Conservation (phyloP, 257 asterid species). For the Solanum pennellii region DNA sequence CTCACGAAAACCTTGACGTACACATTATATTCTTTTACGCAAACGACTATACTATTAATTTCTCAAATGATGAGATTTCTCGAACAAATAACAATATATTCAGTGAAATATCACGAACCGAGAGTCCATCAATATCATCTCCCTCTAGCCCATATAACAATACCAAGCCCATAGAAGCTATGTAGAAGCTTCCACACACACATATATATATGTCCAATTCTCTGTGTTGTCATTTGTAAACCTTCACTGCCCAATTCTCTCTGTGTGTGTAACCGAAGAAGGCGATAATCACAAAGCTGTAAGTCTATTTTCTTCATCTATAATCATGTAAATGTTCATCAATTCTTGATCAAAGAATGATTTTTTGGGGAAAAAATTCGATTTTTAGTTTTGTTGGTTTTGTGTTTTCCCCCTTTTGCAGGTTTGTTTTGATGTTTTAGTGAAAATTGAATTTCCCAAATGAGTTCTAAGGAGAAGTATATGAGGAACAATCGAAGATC, state of each 20-base stretch:
- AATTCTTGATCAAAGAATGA: background rate
- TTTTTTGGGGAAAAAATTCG: background rate
- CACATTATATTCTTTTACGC: background rate
- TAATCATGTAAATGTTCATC: background rate
- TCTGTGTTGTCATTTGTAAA: background rate
- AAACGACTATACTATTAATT: background rate
- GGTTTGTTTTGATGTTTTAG: conserved; percentile 5
- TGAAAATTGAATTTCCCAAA: background rate
- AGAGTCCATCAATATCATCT: background rate
- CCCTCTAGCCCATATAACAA: background rate
- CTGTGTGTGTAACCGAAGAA: background rate
- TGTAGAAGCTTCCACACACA: background rate
- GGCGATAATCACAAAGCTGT: background rate
- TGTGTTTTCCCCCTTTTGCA: background rate
- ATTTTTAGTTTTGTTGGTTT: background rate
- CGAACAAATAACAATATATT: background rate
- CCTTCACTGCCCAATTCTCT: background rate
- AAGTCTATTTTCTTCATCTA: background rate
- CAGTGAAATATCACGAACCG: background rate
- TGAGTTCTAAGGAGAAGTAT: conserved; percentile 48
- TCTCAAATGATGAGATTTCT: background rate
- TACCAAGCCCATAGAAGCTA: background rate
- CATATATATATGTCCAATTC: background rate
- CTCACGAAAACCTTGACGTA: no score
- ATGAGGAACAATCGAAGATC: conserved; percentile 55